Percentiles rank a stretch among this genome's conserved stretches.
Evolutionary conservation across 345 rosid species (phyloP).

Genomic region (Rhodamnia argentea): DNA sequence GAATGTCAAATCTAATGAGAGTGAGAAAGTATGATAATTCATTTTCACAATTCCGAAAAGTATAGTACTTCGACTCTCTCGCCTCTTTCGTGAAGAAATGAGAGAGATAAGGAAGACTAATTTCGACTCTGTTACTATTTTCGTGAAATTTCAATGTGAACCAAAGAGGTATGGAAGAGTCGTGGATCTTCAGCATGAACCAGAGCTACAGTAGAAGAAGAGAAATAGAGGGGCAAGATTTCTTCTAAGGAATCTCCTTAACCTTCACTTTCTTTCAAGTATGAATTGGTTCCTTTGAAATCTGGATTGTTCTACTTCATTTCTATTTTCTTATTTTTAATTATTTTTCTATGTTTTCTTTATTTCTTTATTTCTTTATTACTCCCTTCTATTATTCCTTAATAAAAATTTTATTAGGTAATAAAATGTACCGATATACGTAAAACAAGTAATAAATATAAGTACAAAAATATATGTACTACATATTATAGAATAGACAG

Average conservation of each 20-base stretch:
- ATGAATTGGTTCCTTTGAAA: neutral
- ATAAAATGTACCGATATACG: too few relatives aligned
- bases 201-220: too few relatives aligned
- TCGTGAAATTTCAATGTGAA: neutral
- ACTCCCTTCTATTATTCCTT: neutral
- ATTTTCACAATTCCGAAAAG: neutral
- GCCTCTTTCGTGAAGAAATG: rapidly evolving
- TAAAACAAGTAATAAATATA: too few relatives aligned
- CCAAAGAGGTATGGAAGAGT: neutral
- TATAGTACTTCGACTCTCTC: neutral
- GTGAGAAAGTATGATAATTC: neutral
- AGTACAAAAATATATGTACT: too few relatives aligned
- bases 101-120: neutral
- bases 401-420: too few relatives aligned
- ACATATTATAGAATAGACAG: too few relatives aligned
- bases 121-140: neutral
- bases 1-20: neutral
- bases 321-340: neutral
- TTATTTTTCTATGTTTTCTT: neutral
- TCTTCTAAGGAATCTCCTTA: neutral
- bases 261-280: neutral
- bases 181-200: too few relatives aligned
- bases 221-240: neutral
- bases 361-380: neutral
- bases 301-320: neutral